Evolutionary conservation across 768 basidiomycete species (phyloP).

Genomic region (Saitozyma podzolica): DNA sequence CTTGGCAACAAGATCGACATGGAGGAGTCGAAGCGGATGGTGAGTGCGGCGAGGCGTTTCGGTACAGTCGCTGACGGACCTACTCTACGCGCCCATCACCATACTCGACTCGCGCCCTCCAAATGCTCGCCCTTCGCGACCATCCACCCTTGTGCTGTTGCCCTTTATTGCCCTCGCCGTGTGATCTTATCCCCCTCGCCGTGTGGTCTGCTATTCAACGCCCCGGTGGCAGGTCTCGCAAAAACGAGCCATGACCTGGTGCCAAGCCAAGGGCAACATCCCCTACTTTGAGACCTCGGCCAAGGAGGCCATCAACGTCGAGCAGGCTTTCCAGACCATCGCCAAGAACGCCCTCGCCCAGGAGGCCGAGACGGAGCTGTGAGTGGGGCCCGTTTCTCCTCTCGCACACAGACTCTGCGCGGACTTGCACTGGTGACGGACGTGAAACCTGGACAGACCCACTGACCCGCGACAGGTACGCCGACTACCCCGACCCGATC

Average conservation of each 20-base stretch:
- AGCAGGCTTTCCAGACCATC: constrained; percentile 99
- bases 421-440: not conserved
- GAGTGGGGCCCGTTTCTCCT: constrained; percentile 45
- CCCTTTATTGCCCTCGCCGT: not conserved
- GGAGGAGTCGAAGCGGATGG: constrained; percentile 56
- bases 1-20: constrained; percentile 78
- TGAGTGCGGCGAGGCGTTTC: constrained; percentile 51
- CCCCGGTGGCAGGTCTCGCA: constrained; percentile 73
- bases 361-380: constrained; percentile 95
- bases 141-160: not conserved
- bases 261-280: constrained; percentile 98
- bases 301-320: constrained; percentile 99
- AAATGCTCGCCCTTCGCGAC: not conserved
- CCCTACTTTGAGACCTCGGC: constrained; percentile 99
- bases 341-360: constrained; percentile 99
- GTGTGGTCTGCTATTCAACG: not conserved
- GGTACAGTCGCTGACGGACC: too few species aligned
- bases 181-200: not conserved
- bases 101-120: too few species aligned
- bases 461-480: constrained; percentile 64
- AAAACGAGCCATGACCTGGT: constrained; percentile 99
- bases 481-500: constrained; percentile 98
- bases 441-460: too few species aligned
- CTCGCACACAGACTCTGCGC: constrained; percentile 2
- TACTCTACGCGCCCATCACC: too few species aligned